A percentile compares a stretch with the other conserved stretches of the same genome.
Conservation (phyloP, 768 basidiomycete species). For the Pulveroboletus sp. region DNA sequence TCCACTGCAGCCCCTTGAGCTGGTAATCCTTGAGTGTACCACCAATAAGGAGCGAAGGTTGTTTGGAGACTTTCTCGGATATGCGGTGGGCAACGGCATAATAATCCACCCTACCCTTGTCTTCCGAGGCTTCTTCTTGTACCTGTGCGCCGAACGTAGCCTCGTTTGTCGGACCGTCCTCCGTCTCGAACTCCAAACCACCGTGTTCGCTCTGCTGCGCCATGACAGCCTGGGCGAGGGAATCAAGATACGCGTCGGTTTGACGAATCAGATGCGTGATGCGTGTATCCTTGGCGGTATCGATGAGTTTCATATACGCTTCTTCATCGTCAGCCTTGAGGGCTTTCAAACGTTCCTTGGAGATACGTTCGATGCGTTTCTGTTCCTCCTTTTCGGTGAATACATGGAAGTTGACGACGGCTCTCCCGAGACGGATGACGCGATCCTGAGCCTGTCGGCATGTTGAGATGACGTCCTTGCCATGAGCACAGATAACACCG, state of each 20-base stretch:
- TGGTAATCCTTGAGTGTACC: constrained; percentile 95
- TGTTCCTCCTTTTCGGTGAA: constrained; percentile 97
- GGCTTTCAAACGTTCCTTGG: constrained; percentile 97
- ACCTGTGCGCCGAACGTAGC: constrained; percentile 88
- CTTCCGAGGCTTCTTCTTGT: constrained; percentile 53
- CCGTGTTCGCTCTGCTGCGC: constrained; percentile 84
- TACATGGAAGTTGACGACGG: constrained; percentile 80
- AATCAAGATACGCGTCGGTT: constrained; percentile 93
- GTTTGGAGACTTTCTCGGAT: constrained; percentile 77
- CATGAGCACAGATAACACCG: constrained; percentile 80
- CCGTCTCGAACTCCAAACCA: constrained; percentile 47
- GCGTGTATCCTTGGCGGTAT: constrained; percentile 98
- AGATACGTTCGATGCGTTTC: constrained; percentile 91
- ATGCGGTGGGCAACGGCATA: constrained; percentile 93
- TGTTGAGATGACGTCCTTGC: constrained; percentile 65
- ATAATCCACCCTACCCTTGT: constrained; percentile 85
- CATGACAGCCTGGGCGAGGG: constrained; percentile 88
- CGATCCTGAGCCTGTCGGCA: constrained; percentile 68
- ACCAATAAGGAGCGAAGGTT: constrained; percentile 75
- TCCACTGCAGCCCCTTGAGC: constrained; percentile 94
- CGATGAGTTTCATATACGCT: constrained; percentile 98
- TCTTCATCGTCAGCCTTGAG: constrained; percentile 98
- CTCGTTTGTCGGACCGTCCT: constrained; percentile 78
- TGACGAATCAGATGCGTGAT: constrained; percentile 95
- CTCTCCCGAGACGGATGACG: constrained; percentile 60